A percentile compares a stretch with the other conserved stretches of the same genome.
These are phyloP conservation scores for Fibroporia radiculosa DNA, from an alignment of 768 basidiomycete genomes.

Conservation along the genomic window DNA sequence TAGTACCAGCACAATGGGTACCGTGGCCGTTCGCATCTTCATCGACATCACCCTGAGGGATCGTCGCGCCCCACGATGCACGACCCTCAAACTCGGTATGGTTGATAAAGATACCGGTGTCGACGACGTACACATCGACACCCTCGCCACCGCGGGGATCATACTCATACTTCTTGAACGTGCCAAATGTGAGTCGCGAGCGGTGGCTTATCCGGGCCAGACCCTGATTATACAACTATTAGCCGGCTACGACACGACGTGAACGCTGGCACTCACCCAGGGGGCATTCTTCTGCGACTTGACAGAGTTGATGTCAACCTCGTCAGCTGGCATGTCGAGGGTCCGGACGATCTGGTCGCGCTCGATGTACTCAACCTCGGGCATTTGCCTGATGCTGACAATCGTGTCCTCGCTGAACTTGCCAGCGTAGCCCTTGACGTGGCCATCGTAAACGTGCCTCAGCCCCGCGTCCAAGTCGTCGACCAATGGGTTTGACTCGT, in stretches of 20 bases:
- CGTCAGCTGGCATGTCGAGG: constrained; percentile 50
- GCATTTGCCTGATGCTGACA: constrained; percentile 69
- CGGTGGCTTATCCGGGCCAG: constrained; percentile 94
- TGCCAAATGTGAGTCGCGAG: constrained; percentile 60
- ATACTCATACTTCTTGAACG: constrained; percentile 80
- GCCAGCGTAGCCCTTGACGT: constrained; percentile 76
- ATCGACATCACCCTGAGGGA: constrained; percentile 78
- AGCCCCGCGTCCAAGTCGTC: constrained; percentile 47
- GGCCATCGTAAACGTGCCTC: constrained; percentile 69
- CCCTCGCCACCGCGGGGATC: constrained; percentile 73
- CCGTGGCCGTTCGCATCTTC: constrained; percentile 95
- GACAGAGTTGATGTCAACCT: constrained; percentile 20
- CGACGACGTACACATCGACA: constrained; percentile 86
- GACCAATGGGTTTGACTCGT: constrained; percentile 46
- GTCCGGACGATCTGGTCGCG: constrained; percentile 89
- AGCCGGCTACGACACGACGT: background rate
- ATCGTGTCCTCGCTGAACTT: constrained; percentile 63
- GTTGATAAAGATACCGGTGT: constrained; percentile 82
- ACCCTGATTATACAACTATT: constrained; percentile 45
- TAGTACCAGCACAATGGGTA: constrained; percentile 91
- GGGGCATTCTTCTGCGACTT: constrained; percentile 62
- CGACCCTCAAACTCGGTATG: constrained; percentile 88
- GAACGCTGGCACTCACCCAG: constrained; percentile 56
- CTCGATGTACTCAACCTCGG: constrained; percentile 91
- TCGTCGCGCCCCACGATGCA: constrained; percentile 88